Base-by-base conservation (phyloP, 768 basidiomycete genomes). In the Sarcodon sp. region DNA sequence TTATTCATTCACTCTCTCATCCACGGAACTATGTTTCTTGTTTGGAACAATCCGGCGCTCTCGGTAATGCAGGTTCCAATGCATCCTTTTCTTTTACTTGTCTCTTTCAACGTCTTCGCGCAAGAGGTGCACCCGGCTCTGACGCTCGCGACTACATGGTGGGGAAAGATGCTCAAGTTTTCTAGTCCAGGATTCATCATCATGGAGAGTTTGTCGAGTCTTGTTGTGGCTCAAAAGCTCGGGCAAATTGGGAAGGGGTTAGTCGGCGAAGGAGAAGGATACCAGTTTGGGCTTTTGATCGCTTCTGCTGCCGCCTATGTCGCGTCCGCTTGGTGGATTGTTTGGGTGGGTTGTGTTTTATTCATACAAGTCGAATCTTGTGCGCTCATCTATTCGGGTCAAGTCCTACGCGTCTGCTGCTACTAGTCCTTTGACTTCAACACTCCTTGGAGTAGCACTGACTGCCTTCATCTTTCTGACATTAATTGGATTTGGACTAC, bases 391-490 rank as follows among this genome's bases (percentile, higher is more conserved):
- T 44, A 48, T 46, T 21, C 43, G 48, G 47, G 27, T n/a, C 31
- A 52, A 89, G 83, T 77, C 85, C 3, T 93, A 91, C 63, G 83
- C 90, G 21, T 73, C 82, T 3, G 85, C 85, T 6, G 84, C 89
- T 5, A 75, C 81, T 7, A 86, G 88, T 0, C 87, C 92, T 7
- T 69, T 94, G 33, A 86, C 90, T 8, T 87, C 92, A 1, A 93
- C 92, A 2, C 69, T 97, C 8, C 70, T 97, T 13, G 93, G 93
- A 3, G 84, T 83, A 2, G 87, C 89, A 2, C 67, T 94, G 50
- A 90, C 92, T 0, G 80, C 89, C 8, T 83, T 94, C 59, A 63
- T 94, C 32, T 97, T 96, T 66, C 71, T 96, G 37, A 91, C 91
- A 1, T 71, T 87, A 55, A 94, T 97, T 53, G 93, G 93, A 6